Conservation (phyloP, 306 rosid species). For the Quercus alba region DNA sequence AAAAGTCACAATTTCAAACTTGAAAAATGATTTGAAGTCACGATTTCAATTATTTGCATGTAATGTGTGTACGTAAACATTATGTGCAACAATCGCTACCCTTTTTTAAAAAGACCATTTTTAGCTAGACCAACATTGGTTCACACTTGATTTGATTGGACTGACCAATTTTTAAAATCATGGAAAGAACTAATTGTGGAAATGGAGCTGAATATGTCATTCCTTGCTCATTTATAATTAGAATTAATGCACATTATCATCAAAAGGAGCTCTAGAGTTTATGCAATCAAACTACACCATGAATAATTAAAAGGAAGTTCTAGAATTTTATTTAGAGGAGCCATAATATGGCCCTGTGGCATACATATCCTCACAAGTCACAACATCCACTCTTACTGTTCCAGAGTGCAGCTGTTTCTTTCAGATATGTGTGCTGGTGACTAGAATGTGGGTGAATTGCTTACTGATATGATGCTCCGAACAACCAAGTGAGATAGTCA, state of each 20-base stretch:
- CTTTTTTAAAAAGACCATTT: too few species aligned
- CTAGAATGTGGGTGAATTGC: neutral
- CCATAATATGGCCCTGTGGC: neutral
- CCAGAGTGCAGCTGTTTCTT: neutral
- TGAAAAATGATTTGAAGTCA: too few species aligned
- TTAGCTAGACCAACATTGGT: too few species aligned
- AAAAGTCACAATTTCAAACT: too few species aligned
- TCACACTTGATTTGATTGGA: too few species aligned
- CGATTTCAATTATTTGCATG: too few species aligned
- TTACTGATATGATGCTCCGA: neutral
- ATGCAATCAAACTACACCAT: neutral
- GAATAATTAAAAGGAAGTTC: neutral
- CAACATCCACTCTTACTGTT: neutral
- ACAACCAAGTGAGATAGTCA: conserved; percentile 32
- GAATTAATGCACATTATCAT: neutral
- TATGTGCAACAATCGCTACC: too few species aligned
- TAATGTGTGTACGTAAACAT: too few species aligned
- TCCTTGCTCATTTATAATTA: neutral
- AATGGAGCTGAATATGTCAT: neutral
- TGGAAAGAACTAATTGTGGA: neutral
- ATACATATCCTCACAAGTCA: neutral
- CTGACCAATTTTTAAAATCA: neutral
- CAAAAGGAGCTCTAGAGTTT: neutral
- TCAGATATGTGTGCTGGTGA: neutral
- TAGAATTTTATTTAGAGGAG: neutral